Evolutionary conservation across 192 early-diverging fungal species (phyloP), one percentile per base, ranked within the genome.

Genomic region (Coemansia sp.): DNA sequence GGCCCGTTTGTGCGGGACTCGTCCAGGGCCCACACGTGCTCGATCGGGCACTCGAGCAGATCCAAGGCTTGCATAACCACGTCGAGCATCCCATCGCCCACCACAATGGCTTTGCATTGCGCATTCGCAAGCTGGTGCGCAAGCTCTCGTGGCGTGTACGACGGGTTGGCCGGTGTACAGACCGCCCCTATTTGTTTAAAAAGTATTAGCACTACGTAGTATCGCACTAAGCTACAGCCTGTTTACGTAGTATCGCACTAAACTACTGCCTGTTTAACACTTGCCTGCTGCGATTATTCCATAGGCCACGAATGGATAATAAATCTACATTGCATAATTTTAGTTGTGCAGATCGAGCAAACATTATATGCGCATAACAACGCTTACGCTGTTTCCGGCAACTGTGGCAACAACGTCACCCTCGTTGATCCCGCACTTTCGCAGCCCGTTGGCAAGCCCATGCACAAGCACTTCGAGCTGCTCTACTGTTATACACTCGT

Each of bases 141-240:
- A 5, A 95, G 82, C 58, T 98, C 95, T 31, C 76, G 69, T 40
- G 83, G 76, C 10, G 88, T 93, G 75, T 97, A 97, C 20, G 82
- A 71, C 49, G 93, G 92, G 68, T 94, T 97, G 37, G 85, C 85
- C 5, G 87, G 86, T 2, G 91, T 88, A 51, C 92, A 83, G 1
- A 85, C 77, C 31, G 84, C 85, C 25, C 90, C 40, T 44, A 44
- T 15, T 4, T 44, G 10, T 44, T 5, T 44, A 15, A n/a, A 15
- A 15, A 44, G 15, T 0, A 3, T 44, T 44, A 34, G 31, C 31
- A 26, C 26, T 26, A 26, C 26, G n/a, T n/a, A n/a, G n/a, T n/a
- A n/a, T n/a, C n/a, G n/a, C n/a, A n/a, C n/a, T n/a, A n/a, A n/a
- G n/a, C n/a, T n/a, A n/a, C n/a, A n/a, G n/a, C n/a, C n/a, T n/a